phyloP scores from a whole-genome alignment of 148 eudicot genomes.

The Rhododendron ferrugineum region DNA sequence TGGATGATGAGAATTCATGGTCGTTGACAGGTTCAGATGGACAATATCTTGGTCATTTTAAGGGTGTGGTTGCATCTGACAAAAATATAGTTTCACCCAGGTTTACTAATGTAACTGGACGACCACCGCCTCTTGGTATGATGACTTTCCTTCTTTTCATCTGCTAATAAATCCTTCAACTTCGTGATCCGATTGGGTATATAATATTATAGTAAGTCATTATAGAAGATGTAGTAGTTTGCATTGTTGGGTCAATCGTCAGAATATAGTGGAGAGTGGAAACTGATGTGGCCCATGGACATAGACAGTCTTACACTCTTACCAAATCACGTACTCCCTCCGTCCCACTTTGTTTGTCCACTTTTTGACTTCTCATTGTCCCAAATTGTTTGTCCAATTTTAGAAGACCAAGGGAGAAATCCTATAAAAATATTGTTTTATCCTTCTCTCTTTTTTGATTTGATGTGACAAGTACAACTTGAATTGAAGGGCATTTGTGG shows the following conservation, averaged over 20 bases:
- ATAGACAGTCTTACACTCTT: neutral
- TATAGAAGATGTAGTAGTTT: neutral
- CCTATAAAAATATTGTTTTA: too few relatives aligned
- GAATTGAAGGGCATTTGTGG: too few relatives aligned
- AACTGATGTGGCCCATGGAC: neutral
- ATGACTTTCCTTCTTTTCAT: slow-evolving; percentile 7
- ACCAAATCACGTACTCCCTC: neutral
- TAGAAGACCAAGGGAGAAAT: too few relatives aligned
- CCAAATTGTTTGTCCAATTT: too few relatives aligned
- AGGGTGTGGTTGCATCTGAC: slow-evolving; percentile 81
- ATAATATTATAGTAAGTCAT: neutral
- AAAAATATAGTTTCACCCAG: slow-evolving; percentile 64
- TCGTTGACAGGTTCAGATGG: slow-evolving; percentile 63
- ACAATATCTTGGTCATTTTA: slow-evolving; percentile 66
- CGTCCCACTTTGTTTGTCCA: too few relatives aligned
- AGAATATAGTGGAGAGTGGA: neutral
- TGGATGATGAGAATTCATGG: slow-evolving; percentile 51
- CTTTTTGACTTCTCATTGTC: too few relatives aligned
- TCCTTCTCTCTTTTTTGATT: too few relatives aligned
- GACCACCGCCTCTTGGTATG: slow-evolving; percentile 80
- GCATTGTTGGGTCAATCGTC: neutral
- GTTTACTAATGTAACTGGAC: slow-evolving; percentile 48
- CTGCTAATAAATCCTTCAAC: neutral
- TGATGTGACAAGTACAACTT: too few relatives aligned
- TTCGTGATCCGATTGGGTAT: neutral